phyloP scores from a whole-genome alignment of 192 early-diverging fungal genomes.

The Gonapodya prolifera region DNA sequence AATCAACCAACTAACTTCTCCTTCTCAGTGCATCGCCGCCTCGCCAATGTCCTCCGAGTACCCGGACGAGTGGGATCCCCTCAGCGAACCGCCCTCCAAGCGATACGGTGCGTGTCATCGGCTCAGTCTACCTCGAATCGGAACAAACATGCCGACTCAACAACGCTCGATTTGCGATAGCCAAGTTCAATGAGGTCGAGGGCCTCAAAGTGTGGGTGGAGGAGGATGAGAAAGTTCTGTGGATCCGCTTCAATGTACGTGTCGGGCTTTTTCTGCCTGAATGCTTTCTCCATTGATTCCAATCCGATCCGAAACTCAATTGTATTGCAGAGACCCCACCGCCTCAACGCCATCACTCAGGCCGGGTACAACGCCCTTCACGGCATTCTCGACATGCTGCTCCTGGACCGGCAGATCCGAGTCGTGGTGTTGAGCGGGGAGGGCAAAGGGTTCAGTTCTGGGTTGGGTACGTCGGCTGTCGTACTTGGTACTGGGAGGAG shows the following conservation, averaged over 20 bases:
- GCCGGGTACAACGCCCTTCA: not conserved
- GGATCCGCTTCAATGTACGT: no score
- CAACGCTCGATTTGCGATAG: not conserved
- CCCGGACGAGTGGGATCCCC: not conserved
- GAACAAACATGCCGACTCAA: no score
- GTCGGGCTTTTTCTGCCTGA: no score
- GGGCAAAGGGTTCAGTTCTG: not conserved
- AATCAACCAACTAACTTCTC: no score
- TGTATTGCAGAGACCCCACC: not conserved
- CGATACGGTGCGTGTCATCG: no score
- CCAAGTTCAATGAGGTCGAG: not conserved
- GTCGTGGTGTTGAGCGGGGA: not conserved
- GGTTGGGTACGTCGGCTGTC: not conserved
- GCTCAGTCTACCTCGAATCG: no score
- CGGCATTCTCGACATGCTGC: not conserved
- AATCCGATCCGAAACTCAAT: no score
- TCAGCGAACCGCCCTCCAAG: not conserved
- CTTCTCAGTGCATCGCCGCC: no score
- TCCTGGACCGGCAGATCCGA: not conserved
- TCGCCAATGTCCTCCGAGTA: no score
- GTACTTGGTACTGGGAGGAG: no score
- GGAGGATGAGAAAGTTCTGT: not conserved
- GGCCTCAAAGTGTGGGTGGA: not conserved
- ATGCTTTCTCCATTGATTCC: no score
- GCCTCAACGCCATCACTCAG: not conserved